A percentile compares a stretch with the other conserved stretches of the same genome.
These are phyloP conservation scores for Echeveria elegans DNA, from an alignment of 164 flowering plant genomes.

Conservation along the genomic window DNA sequence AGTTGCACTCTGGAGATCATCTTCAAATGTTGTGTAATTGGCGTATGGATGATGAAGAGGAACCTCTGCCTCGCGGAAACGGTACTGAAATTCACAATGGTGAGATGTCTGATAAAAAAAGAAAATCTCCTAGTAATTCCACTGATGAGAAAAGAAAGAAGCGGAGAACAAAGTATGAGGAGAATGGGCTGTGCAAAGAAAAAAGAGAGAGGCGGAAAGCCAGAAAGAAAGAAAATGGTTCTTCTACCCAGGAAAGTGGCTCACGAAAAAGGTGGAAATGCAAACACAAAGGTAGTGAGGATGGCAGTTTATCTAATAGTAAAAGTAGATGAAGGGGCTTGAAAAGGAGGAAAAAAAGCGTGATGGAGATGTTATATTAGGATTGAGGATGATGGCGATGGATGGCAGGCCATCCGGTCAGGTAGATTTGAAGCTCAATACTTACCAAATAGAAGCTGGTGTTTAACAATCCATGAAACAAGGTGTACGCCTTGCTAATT, in stretches of 20 bases:
- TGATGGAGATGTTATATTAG: neutral
- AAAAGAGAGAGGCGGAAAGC: slow-evolving; percentile 13
- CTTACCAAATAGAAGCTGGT: neutral
- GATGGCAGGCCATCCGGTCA: neutral
- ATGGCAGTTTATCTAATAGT: neutral
- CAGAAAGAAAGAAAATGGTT: neutral
- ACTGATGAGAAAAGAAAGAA: slow-evolving; percentile 21
- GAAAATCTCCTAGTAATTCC: slow-evolving; percentile 27
- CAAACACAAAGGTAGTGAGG: neutral
- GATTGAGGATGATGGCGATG: neutral
- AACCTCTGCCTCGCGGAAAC: slow-evolving; percentile 51
- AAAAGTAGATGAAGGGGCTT: neutral
- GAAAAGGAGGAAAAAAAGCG: neutral
- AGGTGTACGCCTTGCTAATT: neutral
- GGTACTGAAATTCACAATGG: slow-evolving; percentile 16
- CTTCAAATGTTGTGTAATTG: slow-evolving; percentile 62
- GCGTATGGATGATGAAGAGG: slow-evolving; percentile 52
- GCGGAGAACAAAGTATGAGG: slow-evolving; percentile 21
- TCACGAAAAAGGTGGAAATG: neutral
- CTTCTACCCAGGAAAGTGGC: neutral
- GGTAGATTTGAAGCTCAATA: neutral
- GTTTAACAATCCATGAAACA: neutral
- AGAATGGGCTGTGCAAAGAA: slow-evolving; percentile 24
- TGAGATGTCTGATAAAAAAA: slow-evolving; percentile 38
- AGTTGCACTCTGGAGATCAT: slow-evolving; percentile 19